Conservation (phyloP, 1,284 basidiomycete genomes). For the Moesziomyces aphidis region DNA sequence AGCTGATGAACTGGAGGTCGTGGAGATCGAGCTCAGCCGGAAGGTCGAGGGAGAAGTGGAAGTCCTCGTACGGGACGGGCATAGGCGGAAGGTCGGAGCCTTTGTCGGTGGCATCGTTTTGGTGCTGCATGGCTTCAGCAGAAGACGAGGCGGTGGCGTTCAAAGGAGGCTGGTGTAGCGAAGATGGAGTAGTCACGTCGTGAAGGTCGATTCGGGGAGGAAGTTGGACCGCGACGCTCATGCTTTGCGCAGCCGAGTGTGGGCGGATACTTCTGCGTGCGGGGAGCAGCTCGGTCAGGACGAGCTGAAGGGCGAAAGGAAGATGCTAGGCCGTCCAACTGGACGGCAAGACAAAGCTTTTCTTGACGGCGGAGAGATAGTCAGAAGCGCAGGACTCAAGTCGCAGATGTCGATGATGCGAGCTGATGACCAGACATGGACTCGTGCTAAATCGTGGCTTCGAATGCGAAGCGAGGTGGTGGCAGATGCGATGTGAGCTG, state of each 20-base stretch:
- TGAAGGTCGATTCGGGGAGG: slow-evolving; percentile 20
- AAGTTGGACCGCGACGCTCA: slow-evolving; percentile 49
- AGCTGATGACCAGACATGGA: neutral
- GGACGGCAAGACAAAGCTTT: neutral
- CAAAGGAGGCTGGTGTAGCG: slow-evolving; percentile 12
- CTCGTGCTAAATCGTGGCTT: neutral
- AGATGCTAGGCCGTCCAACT: neutral
- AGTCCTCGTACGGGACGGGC: slow-evolving; percentile 62
- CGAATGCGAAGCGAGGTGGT: neutral
- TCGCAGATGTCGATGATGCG: neutral
- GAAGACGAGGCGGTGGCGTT: slow-evolving; percentile 10
- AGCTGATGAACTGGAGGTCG: slow-evolving; percentile 53
- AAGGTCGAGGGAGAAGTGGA: slow-evolving; percentile 59
- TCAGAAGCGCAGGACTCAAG: neutral
- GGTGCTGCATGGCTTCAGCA: slow-evolving; percentile 19
- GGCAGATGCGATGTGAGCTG: too few relatives aligned
- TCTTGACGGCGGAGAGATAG: neutral
- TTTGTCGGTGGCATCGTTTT: slow-evolving; percentile 14
- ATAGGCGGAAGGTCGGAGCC: slow-evolving; percentile 56
- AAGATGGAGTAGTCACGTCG: slow-evolving; percentile 27
- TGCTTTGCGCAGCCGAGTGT: slow-evolving; percentile 12
- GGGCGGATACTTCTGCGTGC: neutral
- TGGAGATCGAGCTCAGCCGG: slow-evolving; percentile 51
- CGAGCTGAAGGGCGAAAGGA: neutral
- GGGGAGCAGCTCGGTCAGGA: neutral